Conservation (phyloP, 2,329 filamentous ascomycete genomes). For the Sporothrix brunneoviolacea region DNA sequence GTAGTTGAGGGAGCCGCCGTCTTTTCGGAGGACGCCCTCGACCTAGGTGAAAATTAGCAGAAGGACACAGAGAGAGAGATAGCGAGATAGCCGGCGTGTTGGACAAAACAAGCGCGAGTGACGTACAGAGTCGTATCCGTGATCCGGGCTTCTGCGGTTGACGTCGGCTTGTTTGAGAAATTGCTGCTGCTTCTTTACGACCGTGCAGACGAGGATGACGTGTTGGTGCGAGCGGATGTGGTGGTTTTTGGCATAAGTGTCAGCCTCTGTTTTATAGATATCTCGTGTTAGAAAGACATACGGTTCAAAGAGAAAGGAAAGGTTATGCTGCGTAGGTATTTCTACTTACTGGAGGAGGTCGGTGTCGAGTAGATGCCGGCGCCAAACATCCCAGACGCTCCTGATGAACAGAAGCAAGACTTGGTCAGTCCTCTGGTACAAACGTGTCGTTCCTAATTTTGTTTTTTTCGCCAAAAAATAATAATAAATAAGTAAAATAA, state of each 20-base stretch:
- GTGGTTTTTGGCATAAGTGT: conserved; percentile 5
- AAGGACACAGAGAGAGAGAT: no score
- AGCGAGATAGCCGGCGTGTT: no score
- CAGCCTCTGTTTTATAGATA: neutral
- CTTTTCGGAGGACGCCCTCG: neutral
- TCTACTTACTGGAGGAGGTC: conserved; percentile 5
- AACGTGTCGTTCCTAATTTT: no score
- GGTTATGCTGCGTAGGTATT: neutral
- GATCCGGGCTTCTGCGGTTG: neutral
- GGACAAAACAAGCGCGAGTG: no score
- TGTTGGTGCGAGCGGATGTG: conserved; percentile 1
- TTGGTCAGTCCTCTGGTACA: no score
- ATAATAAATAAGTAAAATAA: no score
- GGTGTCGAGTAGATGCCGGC: conserved; percentile 7
- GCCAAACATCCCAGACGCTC: neutral
- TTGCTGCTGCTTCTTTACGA: neutral
- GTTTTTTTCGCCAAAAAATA: no score
- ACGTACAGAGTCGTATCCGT: neutral
- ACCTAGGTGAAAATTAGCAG: no score
- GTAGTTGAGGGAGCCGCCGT: conserved; percentile 7
- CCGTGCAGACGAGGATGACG: conserved; percentile 7
- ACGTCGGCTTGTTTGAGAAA: neutral
- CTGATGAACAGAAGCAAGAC: neutral
- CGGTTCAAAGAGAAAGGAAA: no score
- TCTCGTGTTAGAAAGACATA: neutral